These are phyloP conservation scores for Pseudogymnoascus destructans DNA, from an alignment of 2,329 filamentous ascomycete species.

Conservation along the genomic window DNA sequence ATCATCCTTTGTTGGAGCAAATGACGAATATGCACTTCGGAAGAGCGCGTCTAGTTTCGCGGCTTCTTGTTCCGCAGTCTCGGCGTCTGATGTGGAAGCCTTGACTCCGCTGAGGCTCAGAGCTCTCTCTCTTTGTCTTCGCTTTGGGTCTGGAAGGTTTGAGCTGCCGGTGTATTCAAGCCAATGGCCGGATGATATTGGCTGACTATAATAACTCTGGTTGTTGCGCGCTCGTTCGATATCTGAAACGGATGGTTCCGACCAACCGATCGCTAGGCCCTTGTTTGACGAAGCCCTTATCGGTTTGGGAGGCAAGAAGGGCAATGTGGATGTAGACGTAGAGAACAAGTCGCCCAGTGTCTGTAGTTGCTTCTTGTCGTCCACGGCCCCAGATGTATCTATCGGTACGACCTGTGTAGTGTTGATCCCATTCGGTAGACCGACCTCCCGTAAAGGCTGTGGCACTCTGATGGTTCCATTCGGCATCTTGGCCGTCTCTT, in stretches of 20 bases:
- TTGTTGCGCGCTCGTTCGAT: constrained; percentile 29
- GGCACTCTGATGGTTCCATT: constrained; percentile 21
- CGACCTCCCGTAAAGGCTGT: constrained; percentile 45
- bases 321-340: constrained; percentile 50
- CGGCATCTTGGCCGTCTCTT: constrained; percentile 34
- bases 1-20: constrained; percentile 65
- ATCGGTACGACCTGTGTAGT: constrained; percentile 51
- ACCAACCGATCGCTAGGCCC: constrained; percentile 36
- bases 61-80: constrained; percentile 41
- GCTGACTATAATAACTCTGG: constrained; percentile 50
- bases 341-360: constrained; percentile 65
- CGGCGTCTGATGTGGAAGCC: constrained; percentile 31
- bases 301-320: constrained; percentile 58
- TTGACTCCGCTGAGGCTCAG: constrained; percentile 51
- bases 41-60: constrained; percentile 64
- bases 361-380: constrained; percentile 40
- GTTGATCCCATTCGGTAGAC: constrained; percentile 62
- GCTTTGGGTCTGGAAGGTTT: constrained; percentile 42
- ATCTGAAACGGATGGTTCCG: constrained; percentile 26
- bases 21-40: constrained; percentile 64
- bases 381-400: constrained; percentile 28
- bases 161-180: constrained; percentile 51
- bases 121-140: constrained; percentile 58
- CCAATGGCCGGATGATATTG: constrained; percentile 54
- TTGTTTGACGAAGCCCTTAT: constrained; percentile 55